A percentile compares a stretch with the other conserved stretches of the same genome.
phyloP scores from a whole-genome alignment of 768 basidiomycete genomes.

The Hebeloma cylindrosporum region DNA sequence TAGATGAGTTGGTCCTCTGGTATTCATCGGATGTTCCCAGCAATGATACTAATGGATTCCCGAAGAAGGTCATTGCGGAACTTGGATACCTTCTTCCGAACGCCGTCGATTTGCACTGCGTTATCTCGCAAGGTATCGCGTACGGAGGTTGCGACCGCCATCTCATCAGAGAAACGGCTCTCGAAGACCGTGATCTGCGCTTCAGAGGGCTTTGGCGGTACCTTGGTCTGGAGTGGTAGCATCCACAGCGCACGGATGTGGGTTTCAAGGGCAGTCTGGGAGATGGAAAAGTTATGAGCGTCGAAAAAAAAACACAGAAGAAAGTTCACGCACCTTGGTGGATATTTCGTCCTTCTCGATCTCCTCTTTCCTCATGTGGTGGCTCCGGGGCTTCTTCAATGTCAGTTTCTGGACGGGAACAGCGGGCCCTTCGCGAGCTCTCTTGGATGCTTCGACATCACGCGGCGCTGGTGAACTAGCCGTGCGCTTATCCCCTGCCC shows the following conservation, averaged over 20 bases:
- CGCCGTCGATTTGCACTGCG: neutral
- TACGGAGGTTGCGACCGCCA: neutral
- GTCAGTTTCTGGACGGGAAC: too few species aligned
- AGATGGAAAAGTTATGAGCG: too few species aligned
- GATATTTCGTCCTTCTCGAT: too few species aligned
- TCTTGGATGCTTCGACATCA: too few species aligned
- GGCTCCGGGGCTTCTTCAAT: too few species aligned
- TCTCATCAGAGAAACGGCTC: neutral
- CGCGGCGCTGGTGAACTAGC: too few species aligned
- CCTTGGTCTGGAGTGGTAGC: conserved; percentile 12
- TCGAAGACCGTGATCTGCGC: neutral
- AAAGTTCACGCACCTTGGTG: too few species aligned
- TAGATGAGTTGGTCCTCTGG: conserved; percentile 1
- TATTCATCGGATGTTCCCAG: conserved; percentile 5
- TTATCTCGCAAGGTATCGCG: neutral
- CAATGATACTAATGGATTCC: neutral
- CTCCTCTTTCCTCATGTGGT: too few species aligned
- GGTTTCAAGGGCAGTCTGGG: conserved; percentile 9
- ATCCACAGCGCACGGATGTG: conserved; percentile 14
- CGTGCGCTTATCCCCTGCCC: too few species aligned
- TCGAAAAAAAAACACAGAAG: too few species aligned
- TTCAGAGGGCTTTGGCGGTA: conserved; percentile 10
- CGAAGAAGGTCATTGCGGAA: neutral
- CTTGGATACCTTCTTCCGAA: neutral
- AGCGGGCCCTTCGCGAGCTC: too few species aligned